Evolutionary conservation across 2,329 filamentous ascomycete genomes (phyloP), one percentile per base, ranked within the genome.

Genomic region (Aspergillus quadrilineatus): DNA sequence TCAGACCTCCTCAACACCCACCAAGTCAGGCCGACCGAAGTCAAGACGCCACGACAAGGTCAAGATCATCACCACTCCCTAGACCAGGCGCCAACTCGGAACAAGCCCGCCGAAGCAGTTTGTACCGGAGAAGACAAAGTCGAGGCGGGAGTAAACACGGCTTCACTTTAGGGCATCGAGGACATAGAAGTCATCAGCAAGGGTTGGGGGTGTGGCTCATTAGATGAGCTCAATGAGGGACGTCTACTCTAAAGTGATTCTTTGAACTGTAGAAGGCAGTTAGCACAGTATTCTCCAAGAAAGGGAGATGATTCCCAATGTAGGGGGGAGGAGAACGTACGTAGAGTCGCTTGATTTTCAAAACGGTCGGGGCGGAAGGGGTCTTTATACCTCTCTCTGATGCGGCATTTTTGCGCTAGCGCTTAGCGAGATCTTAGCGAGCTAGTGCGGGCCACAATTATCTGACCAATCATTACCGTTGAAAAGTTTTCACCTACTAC

Each of bases 191-290:
- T 95, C 90, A 94, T 95, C 90, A 90, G 89, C 89, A 90, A 91
- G 90, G 89, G 87, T 93, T 85, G 86, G 86, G 85, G 82, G 88
- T 93, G 89, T 91, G 85, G 89, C 92, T 96, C 83, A 82, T 89
- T 84, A 92, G 84, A 85, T 86, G 85, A 93, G 88, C 86, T 90
- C 88, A 94, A 89, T 90, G 86, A 83, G 84, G 89, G 71, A 92
- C 86, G 86, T 90, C 83, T 87, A 92, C 91, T 96, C 92, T 92
- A 96, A 96, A 95, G 90, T 90, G 90, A 93, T 93, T 92, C 89
- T 91, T 77, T 78, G 76, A 77, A 78, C 75, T 77, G 69, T 70
- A 54, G 58, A 42, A 32, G 42, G 50, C 43, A 26, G 65, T 69
- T 63, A 69, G 67, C 43, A 60, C 42, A 26, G 48, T 39, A 42